phyloP scores from a whole-genome alignment of 768 basidiomycete genomes.

The Suillus sp. region DNA sequence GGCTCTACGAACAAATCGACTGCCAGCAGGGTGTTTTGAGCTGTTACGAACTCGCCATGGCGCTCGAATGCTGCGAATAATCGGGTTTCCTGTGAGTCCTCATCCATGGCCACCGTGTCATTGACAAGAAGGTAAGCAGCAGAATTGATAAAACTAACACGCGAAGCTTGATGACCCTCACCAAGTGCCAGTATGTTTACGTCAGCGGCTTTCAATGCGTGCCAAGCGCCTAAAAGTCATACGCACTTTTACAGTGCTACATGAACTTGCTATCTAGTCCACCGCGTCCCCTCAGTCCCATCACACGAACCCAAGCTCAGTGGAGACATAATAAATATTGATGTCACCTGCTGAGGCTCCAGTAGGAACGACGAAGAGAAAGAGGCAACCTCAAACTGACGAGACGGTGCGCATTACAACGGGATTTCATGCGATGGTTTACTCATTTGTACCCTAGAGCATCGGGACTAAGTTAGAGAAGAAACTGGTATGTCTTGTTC shows the following conservation, averaged over 20 bases:
- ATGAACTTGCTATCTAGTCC: neutral
- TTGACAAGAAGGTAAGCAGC: neutral
- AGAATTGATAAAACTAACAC: slow-evolving; percentile 16
- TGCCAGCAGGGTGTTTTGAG: slow-evolving; percentile 53
- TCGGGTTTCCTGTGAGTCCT: slow-evolving; percentile 46
- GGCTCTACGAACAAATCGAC: slow-evolving; percentile 48
- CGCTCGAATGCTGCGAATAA: slow-evolving; percentile 62
- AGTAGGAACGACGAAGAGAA: slow-evolving; percentile 45
- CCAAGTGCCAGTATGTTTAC: neutral
- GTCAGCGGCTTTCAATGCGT: slow-evolving; percentile 1
- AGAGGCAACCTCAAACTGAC: slow-evolving; percentile 36
- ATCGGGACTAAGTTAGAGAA: slow-evolving; percentile 45
- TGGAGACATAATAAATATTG: neutral
- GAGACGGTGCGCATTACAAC: slow-evolving; percentile 31
- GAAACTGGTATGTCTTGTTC: slow-evolving; percentile 53
- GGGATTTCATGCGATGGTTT: neutral
- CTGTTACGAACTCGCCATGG: slow-evolving; percentile 55
- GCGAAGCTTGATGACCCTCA: slow-evolving; percentile 25
- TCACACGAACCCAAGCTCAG: neutral
- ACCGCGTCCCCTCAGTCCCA: neutral
- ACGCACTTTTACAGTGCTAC: neutral
- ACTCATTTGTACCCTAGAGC: slow-evolving; percentile 22
- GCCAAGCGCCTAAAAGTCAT: slow-evolving; percentile 2
- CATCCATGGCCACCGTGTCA: slow-evolving; percentile 33
- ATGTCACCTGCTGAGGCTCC: slow-evolving; percentile 9